These are phyloP conservation scores for Paraphaeosphaeria minitans DNA, from an alignment of 2,329 filamentous ascomycete genomes.

Conservation along the genomic window DNA sequence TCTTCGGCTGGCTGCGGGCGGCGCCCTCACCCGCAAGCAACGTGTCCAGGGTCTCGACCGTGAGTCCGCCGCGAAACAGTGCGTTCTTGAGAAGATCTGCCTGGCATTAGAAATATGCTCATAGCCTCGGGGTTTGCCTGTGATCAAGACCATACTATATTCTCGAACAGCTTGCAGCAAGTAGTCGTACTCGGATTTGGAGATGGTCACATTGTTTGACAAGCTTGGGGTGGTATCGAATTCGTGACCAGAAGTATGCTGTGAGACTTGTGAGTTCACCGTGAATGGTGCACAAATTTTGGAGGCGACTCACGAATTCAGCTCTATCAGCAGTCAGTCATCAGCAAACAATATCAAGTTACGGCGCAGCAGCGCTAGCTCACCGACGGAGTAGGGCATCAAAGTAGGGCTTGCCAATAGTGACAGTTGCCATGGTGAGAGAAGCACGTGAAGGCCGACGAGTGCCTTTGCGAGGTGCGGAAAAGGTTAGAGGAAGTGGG, in stretches of 20 bases:
- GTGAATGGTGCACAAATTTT: neutral
- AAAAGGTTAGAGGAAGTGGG: conserved; percentile 9
- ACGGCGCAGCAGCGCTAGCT: conserved; percentile 32
- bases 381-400: conserved; percentile 67
- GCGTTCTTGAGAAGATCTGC: conserved; percentile 54
- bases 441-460: conserved; percentile 10
- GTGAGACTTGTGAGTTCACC: conserved; percentile 4
- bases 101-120: conserved; percentile 6
- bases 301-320: conserved; percentile 53
- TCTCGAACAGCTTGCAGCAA: conserved; percentile 57
- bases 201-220: conserved; percentile 58
- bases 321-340: conserved; percentile 45
- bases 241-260: conserved; percentile 50
- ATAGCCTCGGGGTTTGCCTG: neutral
- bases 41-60: conserved; percentile 56
- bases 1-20: conserved; percentile 19
- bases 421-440: conserved; percentile 54
- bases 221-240: conserved; percentile 43
- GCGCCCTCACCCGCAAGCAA: conserved; percentile 44
- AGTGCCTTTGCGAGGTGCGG: conserved; percentile 13
- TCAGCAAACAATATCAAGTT: conserved; percentile 28
- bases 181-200: conserved; percentile 65
- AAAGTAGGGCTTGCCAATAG: conserved; percentile 65
- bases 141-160: conserved; percentile 56
- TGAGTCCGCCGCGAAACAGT: conserved; percentile 58